Base-by-base conservation (phyloP, 108 stramenopile species). In the Fistulifera pelliculosa region DNA sequence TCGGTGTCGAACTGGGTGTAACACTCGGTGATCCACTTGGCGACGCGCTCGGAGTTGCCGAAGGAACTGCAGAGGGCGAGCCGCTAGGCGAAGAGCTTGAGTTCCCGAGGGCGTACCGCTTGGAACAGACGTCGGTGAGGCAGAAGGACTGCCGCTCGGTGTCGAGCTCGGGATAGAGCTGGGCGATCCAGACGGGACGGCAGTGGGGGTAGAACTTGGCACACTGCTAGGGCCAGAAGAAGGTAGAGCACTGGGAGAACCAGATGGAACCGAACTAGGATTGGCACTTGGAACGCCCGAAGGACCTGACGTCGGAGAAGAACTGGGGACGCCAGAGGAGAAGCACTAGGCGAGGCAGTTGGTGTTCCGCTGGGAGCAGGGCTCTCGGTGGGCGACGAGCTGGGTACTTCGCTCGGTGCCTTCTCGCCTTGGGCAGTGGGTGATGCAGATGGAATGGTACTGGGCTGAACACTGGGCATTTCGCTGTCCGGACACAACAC, bases 181-280 rank as follows among this genome's bases (percentile, higher is more conserved):
- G 19, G 53, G 53, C 8, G 18, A 8, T 31, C 10, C 24, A 38
- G 38, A 39, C 19, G 53, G 53, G n/a, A 14, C 27, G 3, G 31
- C n/a, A 39, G 28, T 54, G 19, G 53, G 53, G 1, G 17, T 14
- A 28, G 38, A 39, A 39, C 53, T 54, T 16, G 53, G 53, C 2
- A 5, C 27, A 18, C 27, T 12, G 38, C 53, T 54, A 4, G 53
- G 53, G 3, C 27, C 27, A 31, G 53, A 1, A 28, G 17, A 8
- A 12, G 53, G 53, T 3, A 19, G 28, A 10, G 53, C 28, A 39
- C 53, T 54, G 13, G 53, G 53, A 17, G 4, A 3, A n/a, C 28
- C 38, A 19, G 17, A 18, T 8, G 53, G 53, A 18, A 8, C 11
- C 13, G 53, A 54, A 54, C 28, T 54, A 12, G 53, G 53, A 16